Evolutionary conservation across 805 yeast species (phyloP).

Genomic region (Saccharomycopsis schoenii): DNA sequence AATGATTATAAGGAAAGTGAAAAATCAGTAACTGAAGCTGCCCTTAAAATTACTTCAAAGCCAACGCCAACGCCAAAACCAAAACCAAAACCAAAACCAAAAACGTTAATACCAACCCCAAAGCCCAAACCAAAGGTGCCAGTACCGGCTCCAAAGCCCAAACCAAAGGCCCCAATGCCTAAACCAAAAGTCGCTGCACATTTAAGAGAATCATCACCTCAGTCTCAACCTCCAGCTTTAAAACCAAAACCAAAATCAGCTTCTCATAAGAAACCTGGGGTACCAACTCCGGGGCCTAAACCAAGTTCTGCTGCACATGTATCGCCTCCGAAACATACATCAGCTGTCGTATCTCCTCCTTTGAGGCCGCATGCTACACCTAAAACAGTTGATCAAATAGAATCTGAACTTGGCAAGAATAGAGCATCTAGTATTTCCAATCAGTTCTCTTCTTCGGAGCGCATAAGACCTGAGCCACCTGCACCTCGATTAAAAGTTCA

Average conservation of each 20-base stretch:
- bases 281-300: neutral
- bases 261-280: slow-evolving; percentile 2
- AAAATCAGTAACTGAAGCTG: neutral
- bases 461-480: neutral
- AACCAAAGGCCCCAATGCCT: slow-evolving; percentile 19
- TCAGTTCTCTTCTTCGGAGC: neutral
- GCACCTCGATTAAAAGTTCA: neutral
- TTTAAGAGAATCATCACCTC: neutral
- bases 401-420: neutral
- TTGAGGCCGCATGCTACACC: neutral
- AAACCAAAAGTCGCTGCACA: neutral
- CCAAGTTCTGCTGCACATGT: neutral
- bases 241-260: slow-evolving; percentile 28
- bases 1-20: neutral
- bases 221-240: slow-evolving; percentile 7
- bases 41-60: neutral
- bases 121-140: slow-evolving; percentile 1
- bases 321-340: neutral
- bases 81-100: slow-evolving; percentile 1
- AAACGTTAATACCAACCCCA: neutral
- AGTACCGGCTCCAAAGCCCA: slow-evolving; percentile 5
- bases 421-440: neutral
- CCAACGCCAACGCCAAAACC: slow-evolving; percentile 1
- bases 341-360: neutral
- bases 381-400: neutral